Conservation (phyloP, 495 filamentous ascomycete species). For the Hamigera avellanea region DNA sequence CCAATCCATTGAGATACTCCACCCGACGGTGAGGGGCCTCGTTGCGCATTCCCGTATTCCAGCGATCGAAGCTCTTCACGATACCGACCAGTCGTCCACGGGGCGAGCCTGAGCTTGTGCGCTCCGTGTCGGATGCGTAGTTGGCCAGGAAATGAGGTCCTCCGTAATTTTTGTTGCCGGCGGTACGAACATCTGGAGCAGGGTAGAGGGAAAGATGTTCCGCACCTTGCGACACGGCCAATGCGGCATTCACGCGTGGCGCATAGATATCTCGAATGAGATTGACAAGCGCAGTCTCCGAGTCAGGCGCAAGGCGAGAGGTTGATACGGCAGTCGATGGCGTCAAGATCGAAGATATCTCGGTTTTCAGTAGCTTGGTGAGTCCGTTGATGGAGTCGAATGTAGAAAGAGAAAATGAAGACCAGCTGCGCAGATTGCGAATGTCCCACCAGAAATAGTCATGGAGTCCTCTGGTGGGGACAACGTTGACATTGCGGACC, state of each 20-base stretch:
- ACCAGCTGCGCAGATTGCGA: conserved; percentile 75
- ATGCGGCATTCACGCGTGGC: conserved; percentile 66
- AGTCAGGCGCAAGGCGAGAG: conserved; percentile 55
- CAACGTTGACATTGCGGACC: conserved; percentile 68
- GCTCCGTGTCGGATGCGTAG: conserved; percentile 59
- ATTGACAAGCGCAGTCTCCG: conserved; percentile 55
- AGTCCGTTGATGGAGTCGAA: conserved; percentile 67
- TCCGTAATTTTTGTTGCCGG: conserved; percentile 38
- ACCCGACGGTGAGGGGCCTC: conserved; percentile 69
- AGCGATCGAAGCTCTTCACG: conserved; percentile 78
- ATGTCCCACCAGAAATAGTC: conserved; percentile 94
- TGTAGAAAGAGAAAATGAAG: conserved; percentile 57
- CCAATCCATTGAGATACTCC: conserved; percentile 72
- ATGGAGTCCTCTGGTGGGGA: conserved; percentile 53
- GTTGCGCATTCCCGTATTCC: conserved; percentile 88
- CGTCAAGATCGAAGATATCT: conserved; percentile 52
- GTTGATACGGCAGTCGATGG: conserved; percentile 42
- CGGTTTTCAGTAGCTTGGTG: conserved; percentile 57
- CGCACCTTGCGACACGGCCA: conserved; percentile 54
- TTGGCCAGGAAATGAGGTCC: conserved; percentile 55
- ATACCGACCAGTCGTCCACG: conserved; percentile 77
- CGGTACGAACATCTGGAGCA: conserved; percentile 40
- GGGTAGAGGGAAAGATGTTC: conserved; percentile 46
- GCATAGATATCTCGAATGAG: conserved; percentile 62
- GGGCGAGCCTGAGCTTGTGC: conserved; percentile 58